A percentile compares a stretch with the other conserved stretches of the same genome.
Conservation (phyloP, 2,329 filamentous ascomycete genomes). For the Neofusicoccum kwambonambiense region DNA sequence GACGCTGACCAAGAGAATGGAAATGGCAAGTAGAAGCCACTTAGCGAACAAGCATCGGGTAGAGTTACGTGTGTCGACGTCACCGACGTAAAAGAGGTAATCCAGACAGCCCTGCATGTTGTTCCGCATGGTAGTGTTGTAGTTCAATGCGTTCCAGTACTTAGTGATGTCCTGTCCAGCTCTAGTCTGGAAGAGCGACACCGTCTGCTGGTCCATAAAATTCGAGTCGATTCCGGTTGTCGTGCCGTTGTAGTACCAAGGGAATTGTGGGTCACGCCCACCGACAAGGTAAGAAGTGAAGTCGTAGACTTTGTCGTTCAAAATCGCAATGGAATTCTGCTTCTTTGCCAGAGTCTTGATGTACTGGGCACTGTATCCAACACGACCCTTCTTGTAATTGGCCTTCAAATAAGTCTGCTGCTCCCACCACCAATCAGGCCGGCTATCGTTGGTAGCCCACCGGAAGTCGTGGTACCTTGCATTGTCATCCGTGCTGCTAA, state of each 20-base stretch:
- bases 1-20: slow-evolving; percentile 73
- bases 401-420: slow-evolving; percentile 75
- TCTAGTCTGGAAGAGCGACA: slow-evolving; percentile 72
- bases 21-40: slow-evolving; percentile 85
- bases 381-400: slow-evolving; percentile 79
- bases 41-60: slow-evolving; percentile 79
- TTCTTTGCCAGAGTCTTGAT: slow-evolving; percentile 69
- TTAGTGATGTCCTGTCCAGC: slow-evolving; percentile 80
- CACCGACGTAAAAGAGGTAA: slow-evolving; percentile 91
- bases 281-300: slow-evolving; percentile 78
- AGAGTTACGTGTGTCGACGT: slow-evolving; percentile 88
- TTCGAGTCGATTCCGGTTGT: slow-evolving; percentile 51
- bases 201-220: slow-evolving; percentile 77
- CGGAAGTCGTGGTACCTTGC: slow-evolving; percentile 90
- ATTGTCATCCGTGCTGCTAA: slow-evolving; percentile 69
- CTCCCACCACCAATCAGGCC: slow-evolving; percentile 90
- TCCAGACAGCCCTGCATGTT: slow-evolving; percentile 83
- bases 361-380: slow-evolving; percentile 80
- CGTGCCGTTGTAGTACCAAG: slow-evolving; percentile 20
- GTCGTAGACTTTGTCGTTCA: slow-evolving; percentile 82
- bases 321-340: slow-evolving; percentile 69
- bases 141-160: slow-evolving; percentile 70
- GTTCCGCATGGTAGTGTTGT: slow-evolving; percentile 57
- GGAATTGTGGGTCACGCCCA: slow-evolving; percentile 57
- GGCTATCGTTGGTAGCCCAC: slow-evolving; percentile 73